These are phyloP conservation scores for Cladosporium phlei DNA, from an alignment of 2,329 filamentous ascomycete genomes.

Conservation along the genomic window DNA sequence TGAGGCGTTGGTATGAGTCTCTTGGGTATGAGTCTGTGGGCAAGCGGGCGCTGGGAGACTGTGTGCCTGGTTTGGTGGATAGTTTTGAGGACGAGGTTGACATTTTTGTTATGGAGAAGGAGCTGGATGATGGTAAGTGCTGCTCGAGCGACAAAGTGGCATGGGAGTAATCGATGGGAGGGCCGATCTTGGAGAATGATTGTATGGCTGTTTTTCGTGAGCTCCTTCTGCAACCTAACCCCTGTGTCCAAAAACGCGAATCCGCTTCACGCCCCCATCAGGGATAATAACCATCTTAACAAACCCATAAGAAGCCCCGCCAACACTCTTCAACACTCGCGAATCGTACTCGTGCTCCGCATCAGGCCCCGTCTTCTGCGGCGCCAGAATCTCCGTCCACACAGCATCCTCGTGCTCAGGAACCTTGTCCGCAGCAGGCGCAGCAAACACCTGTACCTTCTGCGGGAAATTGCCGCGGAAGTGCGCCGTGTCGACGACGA, in stretches of 20 bases:
- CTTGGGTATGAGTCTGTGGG: neutral
- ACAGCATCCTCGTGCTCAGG: constrained; percentile 54
- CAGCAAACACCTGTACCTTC: constrained; percentile 62
- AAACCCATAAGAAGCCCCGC: constrained; percentile 66
- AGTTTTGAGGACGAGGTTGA: neutral
- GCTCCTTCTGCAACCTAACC: no score
- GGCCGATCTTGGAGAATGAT: no score
- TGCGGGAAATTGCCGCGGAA: constrained; percentile 82
- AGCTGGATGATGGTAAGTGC: no score
- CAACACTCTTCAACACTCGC: constrained; percentile 40
- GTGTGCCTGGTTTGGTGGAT: neutral
- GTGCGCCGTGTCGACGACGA: constrained; percentile 75
- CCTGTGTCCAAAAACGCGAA: constrained; percentile 69
- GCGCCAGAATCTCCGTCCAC: constrained; percentile 63
- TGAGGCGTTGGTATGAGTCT: neutral
- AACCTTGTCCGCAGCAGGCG: constrained; percentile 50
- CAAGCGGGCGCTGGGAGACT: neutral
- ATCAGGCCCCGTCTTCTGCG: constrained; percentile 68
- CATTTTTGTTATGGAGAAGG: constrained; percentile 5
- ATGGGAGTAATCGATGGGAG: no score
- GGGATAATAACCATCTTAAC: constrained; percentile 90
- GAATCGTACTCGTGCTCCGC: constrained; percentile 61
- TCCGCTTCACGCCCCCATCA: constrained; percentile 85
- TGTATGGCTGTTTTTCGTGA: no score
- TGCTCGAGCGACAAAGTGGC: no score